Evolutionary conservation across 139 green algal genomes (phyloP).

Genomic region (Volvox africanus): DNA sequence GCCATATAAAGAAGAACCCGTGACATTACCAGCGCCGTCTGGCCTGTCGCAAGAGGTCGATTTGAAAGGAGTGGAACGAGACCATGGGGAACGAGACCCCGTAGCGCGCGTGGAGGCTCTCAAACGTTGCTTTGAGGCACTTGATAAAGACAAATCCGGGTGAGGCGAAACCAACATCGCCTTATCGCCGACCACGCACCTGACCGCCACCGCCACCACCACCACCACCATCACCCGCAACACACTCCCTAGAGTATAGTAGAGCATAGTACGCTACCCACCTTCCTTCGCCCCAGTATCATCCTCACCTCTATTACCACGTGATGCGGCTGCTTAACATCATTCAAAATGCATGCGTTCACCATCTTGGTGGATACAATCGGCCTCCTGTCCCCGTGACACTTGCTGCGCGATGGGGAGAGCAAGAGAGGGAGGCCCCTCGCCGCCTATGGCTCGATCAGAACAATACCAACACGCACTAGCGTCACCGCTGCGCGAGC

Average conservation of each 20-base stretch:
- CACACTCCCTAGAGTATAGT: not conserved
- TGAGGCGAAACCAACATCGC: not conserved
- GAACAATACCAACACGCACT: too few relatives aligned
- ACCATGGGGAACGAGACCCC: not conserved
- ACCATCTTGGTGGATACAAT: too few relatives aligned
- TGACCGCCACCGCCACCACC: not conserved
- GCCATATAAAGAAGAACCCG: not conserved
- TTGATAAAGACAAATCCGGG: slow-evolving; percentile 44
- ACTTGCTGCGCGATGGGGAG: too few relatives aligned
- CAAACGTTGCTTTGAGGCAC: slow-evolving; percentile 8
- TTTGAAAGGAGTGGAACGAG: not conserved
- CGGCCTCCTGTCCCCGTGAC: too few relatives aligned
- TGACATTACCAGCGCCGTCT: not conserved
- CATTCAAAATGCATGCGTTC: too few relatives aligned
- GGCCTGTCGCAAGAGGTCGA: not conserved
- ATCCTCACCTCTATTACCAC: too few relatives aligned
- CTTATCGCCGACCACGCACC: not conserved
- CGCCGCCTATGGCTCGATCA: too few relatives aligned
- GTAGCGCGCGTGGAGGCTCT: not conserved
- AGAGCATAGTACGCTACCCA: too few relatives aligned
- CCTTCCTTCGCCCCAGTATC: too few relatives aligned
- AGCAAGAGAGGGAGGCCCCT: too few relatives aligned
- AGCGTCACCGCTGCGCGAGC: too few relatives aligned
- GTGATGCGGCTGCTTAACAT: too few relatives aligned
- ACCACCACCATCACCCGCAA: not conserved